Conservation (phyloP, 768 basidiomycete genomes). For the Russula sp. region DNA sequence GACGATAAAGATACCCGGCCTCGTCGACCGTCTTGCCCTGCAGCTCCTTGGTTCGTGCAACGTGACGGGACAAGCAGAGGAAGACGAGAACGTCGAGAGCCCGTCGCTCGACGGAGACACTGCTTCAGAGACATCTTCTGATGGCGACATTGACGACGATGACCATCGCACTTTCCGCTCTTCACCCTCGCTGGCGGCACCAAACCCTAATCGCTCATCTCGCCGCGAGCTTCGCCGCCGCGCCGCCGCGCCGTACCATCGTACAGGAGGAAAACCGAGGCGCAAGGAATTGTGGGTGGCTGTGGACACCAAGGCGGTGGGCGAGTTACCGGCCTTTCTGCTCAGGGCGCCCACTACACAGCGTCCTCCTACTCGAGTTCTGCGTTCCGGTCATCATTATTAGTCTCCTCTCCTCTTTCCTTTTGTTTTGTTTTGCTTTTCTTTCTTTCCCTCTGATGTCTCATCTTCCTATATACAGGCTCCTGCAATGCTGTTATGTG, state of each 20-base stretch:
- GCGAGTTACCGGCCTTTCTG: neutral
- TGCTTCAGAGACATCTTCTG: constrained; percentile 10
- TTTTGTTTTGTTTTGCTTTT: neutral
- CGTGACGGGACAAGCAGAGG: neutral
- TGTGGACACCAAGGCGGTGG: neutral
- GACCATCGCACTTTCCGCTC: too few relatives aligned
- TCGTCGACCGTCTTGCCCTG: constrained; percentile 11
- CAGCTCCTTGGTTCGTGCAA: constrained; percentile 1
- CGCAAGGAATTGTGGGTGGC: constrained; percentile 11
- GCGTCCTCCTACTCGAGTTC: neutral
- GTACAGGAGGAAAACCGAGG: neutral
- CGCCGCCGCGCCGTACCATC: constrained; percentile 3
- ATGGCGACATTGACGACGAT: neutral
- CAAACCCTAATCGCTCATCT: neutral
- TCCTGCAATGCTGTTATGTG: neutral
- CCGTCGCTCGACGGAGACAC: constrained; percentile 1
- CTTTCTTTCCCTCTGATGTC: neutral
- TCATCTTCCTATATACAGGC: neutral
- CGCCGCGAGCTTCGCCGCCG: constrained; percentile 1
- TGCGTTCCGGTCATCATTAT: neutral
- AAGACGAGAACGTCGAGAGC: neutral
- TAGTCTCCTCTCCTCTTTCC: neutral
- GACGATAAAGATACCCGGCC: constrained; percentile 12
- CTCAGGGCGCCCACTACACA: neutral
- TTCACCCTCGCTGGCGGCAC: neutral